Base-by-base conservation (phyloP, 257 asterid species). In the Jaltomata sinuosa region DNA sequence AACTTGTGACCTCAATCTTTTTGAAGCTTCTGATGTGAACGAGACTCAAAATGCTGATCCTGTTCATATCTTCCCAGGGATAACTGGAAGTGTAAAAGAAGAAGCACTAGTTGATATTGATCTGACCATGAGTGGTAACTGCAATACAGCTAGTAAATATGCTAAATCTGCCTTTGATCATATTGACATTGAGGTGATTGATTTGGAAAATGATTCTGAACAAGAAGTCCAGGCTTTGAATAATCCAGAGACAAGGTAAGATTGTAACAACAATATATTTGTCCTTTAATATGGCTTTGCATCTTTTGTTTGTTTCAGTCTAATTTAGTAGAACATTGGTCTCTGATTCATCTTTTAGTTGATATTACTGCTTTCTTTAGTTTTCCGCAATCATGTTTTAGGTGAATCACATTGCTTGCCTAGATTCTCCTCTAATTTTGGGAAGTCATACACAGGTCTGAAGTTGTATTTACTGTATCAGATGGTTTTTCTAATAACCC, bases 131-230 rank as follows among this genome's bases (percentile, higher is more conserved):
- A 87, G 88, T 84, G 91, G 89, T 82, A 89, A 87, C 55, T 71
- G 77, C 80, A 84, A 80, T 53, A 64, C 83, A 69, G 68, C 94
- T 25, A 86, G 77, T 84, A 93, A 83, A 82, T 90, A 69, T 83
- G 90, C 89, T 84, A 91, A 88, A 87, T 84, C 82, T 76, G 91
- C 88, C 74, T 49, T 85, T 83, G 85, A 79, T 61, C 88, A 89
- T 38, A 92, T 86, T 86, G 93, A 88, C 83, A 91, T 96, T 78
- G 99, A 93, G 93, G 92, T 97, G 90, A 97, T 97, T 80, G 99
- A 97, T 93, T 89, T 95, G 91, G 98, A 95, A 52, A 90, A 87
- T 86, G 97, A 97, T 90, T 91, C 94, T 81, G 85, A 85, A 10
- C 93, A 81, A 78, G 97, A 93, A 54, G 92, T 91, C 89, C 84